Conservation (phyloP, 306 rosid genomes). For the Oxytropis ochrocephala region DNA sequence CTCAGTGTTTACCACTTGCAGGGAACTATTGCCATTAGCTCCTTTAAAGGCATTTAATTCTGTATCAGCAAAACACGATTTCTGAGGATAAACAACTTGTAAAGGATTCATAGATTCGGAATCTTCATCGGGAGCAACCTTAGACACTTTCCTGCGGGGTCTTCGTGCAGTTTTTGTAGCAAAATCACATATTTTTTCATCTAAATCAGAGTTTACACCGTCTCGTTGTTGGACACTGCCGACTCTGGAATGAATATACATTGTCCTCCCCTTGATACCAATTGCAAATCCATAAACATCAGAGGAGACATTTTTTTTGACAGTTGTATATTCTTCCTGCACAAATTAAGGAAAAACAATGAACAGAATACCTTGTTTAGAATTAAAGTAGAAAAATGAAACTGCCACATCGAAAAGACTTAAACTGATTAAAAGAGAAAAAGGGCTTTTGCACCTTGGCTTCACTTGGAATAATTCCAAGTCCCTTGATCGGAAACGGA, state of each 20-base stretch:
- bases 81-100: slow-evolving; percentile 22
- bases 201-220: slow-evolving; percentile 33
- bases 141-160: slow-evolving; percentile 25
- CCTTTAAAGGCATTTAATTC: slow-evolving; percentile 19
- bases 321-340: slow-evolving; percentile 43
- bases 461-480: slow-evolving; percentile 19
- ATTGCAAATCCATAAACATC: slow-evolving; percentile 25
- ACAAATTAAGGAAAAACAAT: slow-evolving; percentile 15
- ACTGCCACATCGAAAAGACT: not conserved
- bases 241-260: slow-evolving; percentile 17
- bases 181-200: slow-evolving; percentile 34
- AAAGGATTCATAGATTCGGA: slow-evolving; percentile 23
- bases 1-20: not conserved
- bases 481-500: slow-evolving; percentile 23
- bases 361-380: slow-evolving; percentile 16
- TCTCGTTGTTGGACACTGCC: slow-evolving; percentile 10
- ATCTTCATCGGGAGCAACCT: slow-evolving; percentile 29
- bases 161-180: slow-evolving; percentile 23
- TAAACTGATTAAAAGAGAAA: not conserved
- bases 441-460: slow-evolving; percentile 34
- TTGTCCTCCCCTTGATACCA: slow-evolving; percentile 31
- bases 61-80: not conserved
- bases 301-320: slow-evolving; percentile 21
- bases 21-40: not conserved
- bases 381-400: not conserved